Evolutionary conservation across 495 filamentous ascomycete species (phyloP), one percentile per base, ranked within the genome.

Genomic region (Penicillium atrosanguineum): DNA sequence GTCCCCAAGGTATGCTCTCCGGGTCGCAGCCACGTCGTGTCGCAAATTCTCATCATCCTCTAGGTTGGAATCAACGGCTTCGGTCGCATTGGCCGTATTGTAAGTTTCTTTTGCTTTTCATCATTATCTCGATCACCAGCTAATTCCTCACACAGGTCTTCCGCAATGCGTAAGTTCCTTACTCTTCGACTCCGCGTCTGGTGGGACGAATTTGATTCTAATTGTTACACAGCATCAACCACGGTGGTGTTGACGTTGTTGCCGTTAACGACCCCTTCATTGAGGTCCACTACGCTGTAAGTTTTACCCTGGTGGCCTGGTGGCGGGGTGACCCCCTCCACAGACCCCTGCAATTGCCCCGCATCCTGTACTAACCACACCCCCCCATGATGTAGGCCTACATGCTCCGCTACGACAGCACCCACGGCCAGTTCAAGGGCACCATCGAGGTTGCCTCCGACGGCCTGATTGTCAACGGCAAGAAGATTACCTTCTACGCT

Each of bases 201-300:
- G 14, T 44, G 28, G 48, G 21, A 48, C 53, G 47, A 55, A 56
- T 53, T 41, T 28, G 48, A 44, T 57, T 40, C 67, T 70, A 63
- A 72, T 67, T 69, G 29, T 50, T 73, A 61, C 78, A 83, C 73
- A 92, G 93, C 70, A 69, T 96, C 63, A 85, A 90, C 83, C 87
- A 90, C 73, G 72, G 76, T 56, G 88, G 91, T 53, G 86, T 97
- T 65, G 80, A 95, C 53, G 80, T 98, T 69, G 90, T 96, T 62
- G 93, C 94, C 59, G 89, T 96, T 81, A 98, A 98, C 81, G 94
- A 98, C 71, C 94, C 94, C 65, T 98, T 98, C 86, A 98, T 98
- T 79, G 94, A 97, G 77, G 82, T 88, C 63, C 82, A 93, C 75
- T 98, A 98, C 77, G 94, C 94, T 72, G 94, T 96, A 86, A 79